Percentiles rank a stretch among this genome's conserved stretches.
Conservation (phyloP, 2,329 filamentous ascomycete species). For the Colletotrichum nymphaeae region DNA sequence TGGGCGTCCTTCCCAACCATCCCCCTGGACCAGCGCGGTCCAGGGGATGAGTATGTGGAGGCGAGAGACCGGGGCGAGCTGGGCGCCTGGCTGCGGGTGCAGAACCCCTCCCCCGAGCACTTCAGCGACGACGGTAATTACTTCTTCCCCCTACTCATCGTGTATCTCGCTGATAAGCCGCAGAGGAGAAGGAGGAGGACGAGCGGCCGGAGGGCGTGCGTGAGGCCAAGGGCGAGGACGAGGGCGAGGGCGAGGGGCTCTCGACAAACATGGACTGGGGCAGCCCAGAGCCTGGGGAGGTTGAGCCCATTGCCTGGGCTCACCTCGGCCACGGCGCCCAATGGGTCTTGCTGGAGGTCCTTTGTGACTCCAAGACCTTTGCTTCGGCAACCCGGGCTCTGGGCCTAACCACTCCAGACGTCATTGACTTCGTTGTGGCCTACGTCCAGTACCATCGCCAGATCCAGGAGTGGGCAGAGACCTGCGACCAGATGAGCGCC, state of each 20-base stretch:
- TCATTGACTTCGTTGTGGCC: conserved; percentile 12
- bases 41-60: conserved; percentile 18
- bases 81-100: neutral
- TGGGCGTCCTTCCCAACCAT: conserved; percentile 41
- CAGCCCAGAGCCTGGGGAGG: conserved; percentile 16
- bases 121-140: neutral
- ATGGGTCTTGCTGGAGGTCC: conserved; percentile 11
- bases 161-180: neutral
- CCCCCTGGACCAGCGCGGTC: conserved; percentile 38
- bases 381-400: neutral
- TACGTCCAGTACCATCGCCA: conserved; percentile 1
- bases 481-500: conserved; percentile 22
- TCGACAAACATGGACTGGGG: conserved; percentile 19
- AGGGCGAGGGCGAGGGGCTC: neutral
- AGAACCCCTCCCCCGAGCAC: neutral
- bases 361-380: conserved; percentile 10
- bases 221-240: neutral
- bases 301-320: neutral
- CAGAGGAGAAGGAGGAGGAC: neutral
- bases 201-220: neutral
- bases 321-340: neutral
- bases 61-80: neutral
- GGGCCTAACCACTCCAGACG: neutral
- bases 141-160: neutral
- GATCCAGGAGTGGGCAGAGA: neutral